A percentile compares a stretch with the other conserved stretches of the same genome.
These are phyloP conservation scores for Murraya paniculata DNA, from an alignment of 345 rosid species.

Conservation along the genomic window DNA sequence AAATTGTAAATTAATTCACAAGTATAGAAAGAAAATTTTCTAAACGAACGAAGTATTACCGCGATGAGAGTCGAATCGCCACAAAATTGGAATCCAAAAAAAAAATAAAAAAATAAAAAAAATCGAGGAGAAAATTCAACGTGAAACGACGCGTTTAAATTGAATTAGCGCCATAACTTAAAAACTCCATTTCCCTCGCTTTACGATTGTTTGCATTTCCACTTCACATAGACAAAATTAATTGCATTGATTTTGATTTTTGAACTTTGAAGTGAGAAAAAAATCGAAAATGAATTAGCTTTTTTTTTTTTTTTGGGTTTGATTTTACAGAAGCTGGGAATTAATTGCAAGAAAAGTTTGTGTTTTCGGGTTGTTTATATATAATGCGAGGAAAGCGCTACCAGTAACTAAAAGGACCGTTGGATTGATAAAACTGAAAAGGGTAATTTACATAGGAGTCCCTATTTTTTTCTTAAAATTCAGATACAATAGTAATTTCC, in stretches of 20 bases:
- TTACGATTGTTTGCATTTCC: slow-evolving; percentile 14
- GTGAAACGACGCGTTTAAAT: slow-evolving; percentile 6
- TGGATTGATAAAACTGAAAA: too few relatives aligned
- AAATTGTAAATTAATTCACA: too few relatives aligned
- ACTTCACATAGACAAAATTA: slow-evolving; percentile 19
- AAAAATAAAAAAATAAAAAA: too few relatives aligned
- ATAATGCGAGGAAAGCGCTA: too few relatives aligned
- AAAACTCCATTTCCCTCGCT: slow-evolving; percentile 14
- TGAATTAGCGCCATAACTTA: background rate
- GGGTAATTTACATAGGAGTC: background rate
- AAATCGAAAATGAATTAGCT: background rate
- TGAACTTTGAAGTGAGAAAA: background rate
- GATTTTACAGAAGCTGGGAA: background rate
- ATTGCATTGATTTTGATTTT: background rate
- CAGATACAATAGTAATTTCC: too few relatives aligned
- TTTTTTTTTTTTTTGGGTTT: background rate
- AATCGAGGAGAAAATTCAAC: background rate
- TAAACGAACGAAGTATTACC: too few relatives aligned
- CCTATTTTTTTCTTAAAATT: too few relatives aligned
- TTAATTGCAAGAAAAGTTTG: background rate
- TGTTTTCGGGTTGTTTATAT: background rate
- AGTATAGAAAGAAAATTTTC: too few relatives aligned
- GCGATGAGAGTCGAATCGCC: too few relatives aligned
- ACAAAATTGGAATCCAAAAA: too few relatives aligned
- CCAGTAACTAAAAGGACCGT: too few relatives aligned